phyloP scores from a whole-genome alignment of 2,329 filamentous ascomycete species.

The Endocalyx cinctus region DNA sequence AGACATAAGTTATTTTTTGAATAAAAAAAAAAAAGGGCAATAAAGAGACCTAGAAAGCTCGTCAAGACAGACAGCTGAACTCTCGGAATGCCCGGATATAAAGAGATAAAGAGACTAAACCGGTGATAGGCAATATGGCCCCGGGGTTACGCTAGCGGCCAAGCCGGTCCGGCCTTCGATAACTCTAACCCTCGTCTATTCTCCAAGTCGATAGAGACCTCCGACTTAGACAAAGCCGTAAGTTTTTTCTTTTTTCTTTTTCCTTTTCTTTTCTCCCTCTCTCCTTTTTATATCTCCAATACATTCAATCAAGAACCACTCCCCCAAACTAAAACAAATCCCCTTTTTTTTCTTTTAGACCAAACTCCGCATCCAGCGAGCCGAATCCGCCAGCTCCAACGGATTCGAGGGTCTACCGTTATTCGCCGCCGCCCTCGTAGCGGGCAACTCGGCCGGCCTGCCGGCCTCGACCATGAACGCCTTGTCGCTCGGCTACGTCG shows the following conservation, averaged over 20 bases:
- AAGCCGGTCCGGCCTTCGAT: constrained; percentile 25
- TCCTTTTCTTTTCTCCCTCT: not conserved
- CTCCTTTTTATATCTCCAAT: too few species aligned
- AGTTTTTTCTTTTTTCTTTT: constrained; percentile 3
- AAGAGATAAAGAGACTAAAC: too few species aligned
- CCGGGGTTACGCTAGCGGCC: too few species aligned
- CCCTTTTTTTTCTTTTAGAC: constrained; percentile 2
- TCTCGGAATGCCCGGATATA: too few species aligned
- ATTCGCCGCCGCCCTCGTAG: constrained; percentile 24
- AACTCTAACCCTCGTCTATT: constrained; percentile 20
- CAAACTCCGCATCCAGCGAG: constrained; percentile 16
- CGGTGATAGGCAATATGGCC: too few species aligned
- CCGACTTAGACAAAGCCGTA: constrained; percentile 24
- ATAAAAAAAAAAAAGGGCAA: not conserved
- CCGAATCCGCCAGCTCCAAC: constrained; percentile 22
- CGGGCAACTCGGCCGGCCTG: constrained; percentile 20
- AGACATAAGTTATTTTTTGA: not conserved
- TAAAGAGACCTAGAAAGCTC: not conserved
- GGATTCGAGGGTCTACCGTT: constrained; percentile 25
- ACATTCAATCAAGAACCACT: too few species aligned
- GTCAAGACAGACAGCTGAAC: too few species aligned
- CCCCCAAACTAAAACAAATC: not conserved
- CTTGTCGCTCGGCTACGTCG: constrained; percentile 18
- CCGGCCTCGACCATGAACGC: constrained; percentile 15
- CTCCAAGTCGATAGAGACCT: constrained; percentile 15